Evolutionary conservation across 805 yeast species (phyloP).

Genomic region (Metschnikowia proteae): DNA sequence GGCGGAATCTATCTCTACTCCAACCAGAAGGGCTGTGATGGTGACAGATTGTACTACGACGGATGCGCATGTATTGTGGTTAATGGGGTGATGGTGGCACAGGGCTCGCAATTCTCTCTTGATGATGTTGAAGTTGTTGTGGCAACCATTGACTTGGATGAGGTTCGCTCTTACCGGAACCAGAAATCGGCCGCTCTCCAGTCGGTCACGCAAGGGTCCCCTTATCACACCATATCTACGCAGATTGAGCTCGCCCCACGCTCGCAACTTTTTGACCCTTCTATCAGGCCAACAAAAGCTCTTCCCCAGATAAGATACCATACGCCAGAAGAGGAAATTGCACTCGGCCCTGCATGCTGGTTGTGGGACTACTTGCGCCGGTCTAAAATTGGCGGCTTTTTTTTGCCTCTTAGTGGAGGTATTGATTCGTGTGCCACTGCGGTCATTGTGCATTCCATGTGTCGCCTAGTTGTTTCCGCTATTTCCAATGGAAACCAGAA

Average conservation of each 20-base stretch:
- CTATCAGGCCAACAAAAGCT: slow-evolving; percentile 53
- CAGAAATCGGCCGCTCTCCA: slow-evolving; percentile 78
- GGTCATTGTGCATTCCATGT: slow-evolving; percentile 91
- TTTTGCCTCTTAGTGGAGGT: slow-evolving; percentile 94
- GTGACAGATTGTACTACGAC: slow-evolving; percentile 93
- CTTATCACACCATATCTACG: slow-evolving; percentile 57
- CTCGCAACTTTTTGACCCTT: slow-evolving; percentile 55
- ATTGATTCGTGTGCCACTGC: slow-evolving; percentile 98
- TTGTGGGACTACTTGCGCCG: slow-evolving; percentile 96
- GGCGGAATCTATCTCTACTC: slow-evolving; percentile 95
- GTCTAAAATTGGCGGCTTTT: slow-evolving; percentile 85
- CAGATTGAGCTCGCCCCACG: slow-evolving; percentile 65
- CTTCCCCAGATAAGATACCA: slow-evolving; percentile 54
- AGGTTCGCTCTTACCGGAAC: slow-evolving; percentile 78
- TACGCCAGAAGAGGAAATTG: slow-evolving; percentile 92
- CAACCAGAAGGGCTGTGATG: slow-evolving; percentile 97
- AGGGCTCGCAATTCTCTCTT: slow-evolving; percentile 86
- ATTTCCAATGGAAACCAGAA: slow-evolving; percentile 63
- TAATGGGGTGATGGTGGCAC: slow-evolving; percentile 89
- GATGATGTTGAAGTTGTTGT: slow-evolving; percentile 90
- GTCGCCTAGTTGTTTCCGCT: slow-evolving; percentile 75
- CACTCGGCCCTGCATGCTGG: slow-evolving; percentile 99
- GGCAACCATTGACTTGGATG: slow-evolving; percentile 94
- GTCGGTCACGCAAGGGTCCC: slow-evolving; percentile 41
- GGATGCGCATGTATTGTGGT: slow-evolving; percentile 95